Percentiles rank a stretch among this genome's conserved stretches.
Conservation (phyloP, 306 rosid genomes). For the Lathyrus aphaca region DNA sequence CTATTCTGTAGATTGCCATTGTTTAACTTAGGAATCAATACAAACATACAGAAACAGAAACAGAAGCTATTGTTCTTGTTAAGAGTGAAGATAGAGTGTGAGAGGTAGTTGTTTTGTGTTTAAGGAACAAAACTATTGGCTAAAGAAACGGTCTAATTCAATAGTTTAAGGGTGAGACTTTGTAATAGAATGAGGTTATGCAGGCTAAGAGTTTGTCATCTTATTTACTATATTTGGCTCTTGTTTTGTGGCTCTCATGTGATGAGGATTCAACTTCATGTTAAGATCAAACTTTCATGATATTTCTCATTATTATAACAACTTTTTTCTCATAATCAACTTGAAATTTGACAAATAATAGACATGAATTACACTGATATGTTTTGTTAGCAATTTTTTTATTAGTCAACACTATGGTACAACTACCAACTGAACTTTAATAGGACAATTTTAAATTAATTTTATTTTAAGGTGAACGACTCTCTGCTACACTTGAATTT, state of each 20-base stretch:
- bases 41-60: background rate
- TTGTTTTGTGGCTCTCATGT: slow-evolving; percentile 43
- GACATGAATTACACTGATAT: too few relatives aligned
- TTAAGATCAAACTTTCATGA: background rate
- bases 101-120: slow-evolving; percentile 8
- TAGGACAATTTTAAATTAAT: too few relatives aligned
- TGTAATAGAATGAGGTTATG: background rate
- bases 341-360: too few relatives aligned
- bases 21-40: background rate
- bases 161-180: background rate
- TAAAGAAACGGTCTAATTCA: slow-evolving; percentile 44
- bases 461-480: too few relatives aligned
- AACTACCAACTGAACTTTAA: too few relatives aligned
- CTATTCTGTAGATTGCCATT: slow-evolving; percentile 62
- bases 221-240: slow-evolving; percentile 9
- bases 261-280: background rate
- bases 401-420: too few relatives aligned
- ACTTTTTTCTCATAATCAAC: too few relatives aligned
- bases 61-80: background rate
- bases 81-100: slow-evolving; percentile 17
- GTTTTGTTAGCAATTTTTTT: too few relatives aligned
- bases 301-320: too few relatives aligned
- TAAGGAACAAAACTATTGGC: slow-evolving; percentile 48
- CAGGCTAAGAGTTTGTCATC: background rate
- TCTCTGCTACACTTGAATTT: too few relatives aligned